Percentiles rank a stretch among this genome's conserved stretches.
These are phyloP conservation scores for Phytophthora kernoviae DNA, from an alignment of 352 stramenopile species.

Conservation along the genomic window DNA sequence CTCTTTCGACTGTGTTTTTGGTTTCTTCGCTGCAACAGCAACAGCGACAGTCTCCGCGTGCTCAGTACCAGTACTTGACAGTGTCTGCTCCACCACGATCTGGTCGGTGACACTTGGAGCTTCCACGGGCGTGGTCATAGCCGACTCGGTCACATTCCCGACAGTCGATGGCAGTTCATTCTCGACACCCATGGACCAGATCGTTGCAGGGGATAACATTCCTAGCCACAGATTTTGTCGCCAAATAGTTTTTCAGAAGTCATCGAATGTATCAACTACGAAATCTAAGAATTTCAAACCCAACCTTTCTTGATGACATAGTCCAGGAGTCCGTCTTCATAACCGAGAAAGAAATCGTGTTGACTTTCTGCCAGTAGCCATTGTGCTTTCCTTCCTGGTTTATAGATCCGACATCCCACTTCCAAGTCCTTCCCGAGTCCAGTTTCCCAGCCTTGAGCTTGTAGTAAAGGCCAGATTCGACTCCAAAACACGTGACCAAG, in stretches of 20 bases:
- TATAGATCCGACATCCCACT: background rate
- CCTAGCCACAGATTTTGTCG: background rate
- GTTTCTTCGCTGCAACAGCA: too few relatives aligned
- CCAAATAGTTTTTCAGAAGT: too few relatives aligned
- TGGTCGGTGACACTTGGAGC: too few relatives aligned
- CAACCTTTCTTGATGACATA: background rate
- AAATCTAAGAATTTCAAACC: background rate
- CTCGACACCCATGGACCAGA: background rate
- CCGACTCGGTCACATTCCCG: too few relatives aligned
- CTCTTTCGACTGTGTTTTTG: too few relatives aligned
- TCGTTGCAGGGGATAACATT: background rate
- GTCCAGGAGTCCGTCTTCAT: background rate
- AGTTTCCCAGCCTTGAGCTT: background rate
- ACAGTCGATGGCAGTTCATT: background rate
- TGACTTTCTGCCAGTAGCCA: background rate
- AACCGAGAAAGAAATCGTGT: constrained; percentile 4
- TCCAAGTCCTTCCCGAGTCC: background rate
- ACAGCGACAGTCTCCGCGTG: too few relatives aligned
- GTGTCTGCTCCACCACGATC: too few relatives aligned
- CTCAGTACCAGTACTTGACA: too few relatives aligned
- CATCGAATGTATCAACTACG: too few relatives aligned
- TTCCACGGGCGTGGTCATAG: too few relatives aligned
- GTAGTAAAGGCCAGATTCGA: background rate
- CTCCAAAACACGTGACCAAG: background rate
- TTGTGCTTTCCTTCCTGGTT: background rate